phyloP scores from a whole-genome alignment of 306 rosid genomes.

The Astragalus glycyphyllos region DNA sequence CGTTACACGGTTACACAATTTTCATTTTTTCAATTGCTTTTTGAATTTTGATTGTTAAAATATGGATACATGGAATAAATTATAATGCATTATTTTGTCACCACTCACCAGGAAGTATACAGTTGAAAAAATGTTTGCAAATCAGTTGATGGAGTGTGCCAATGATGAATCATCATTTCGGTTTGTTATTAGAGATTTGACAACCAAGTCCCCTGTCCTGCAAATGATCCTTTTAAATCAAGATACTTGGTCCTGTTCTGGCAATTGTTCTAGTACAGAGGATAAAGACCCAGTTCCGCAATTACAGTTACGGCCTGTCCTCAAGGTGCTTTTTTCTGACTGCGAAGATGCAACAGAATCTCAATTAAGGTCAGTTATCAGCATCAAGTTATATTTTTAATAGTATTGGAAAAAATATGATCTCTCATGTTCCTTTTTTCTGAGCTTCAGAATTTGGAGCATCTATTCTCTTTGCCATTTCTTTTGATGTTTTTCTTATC shows the following conservation, averaged over 20 bases:
- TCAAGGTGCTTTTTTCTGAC: conserved; percentile 77
- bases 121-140: conserved; percentile 76
- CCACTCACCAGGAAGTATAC: conserved; percentile 71
- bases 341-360: conserved; percentile 55
- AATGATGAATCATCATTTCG: conserved; percentile 84
- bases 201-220: conserved; percentile 62
- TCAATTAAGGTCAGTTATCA: conserved; percentile 64
- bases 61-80: conserved; percentile 3
- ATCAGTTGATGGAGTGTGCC: conserved; percentile 76
- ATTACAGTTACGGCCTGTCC: conserved; percentile 63
- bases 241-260: conserved; percentile 76
- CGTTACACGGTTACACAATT: background rate
- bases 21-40: background rate
- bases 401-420: conserved; percentile 15
- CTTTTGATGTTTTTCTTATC: background rate
- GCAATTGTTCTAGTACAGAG: conserved; percentile 54
- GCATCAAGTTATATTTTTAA: conserved; percentile 10
- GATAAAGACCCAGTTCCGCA: conserved; percentile 48
- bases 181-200: conserved; percentile 76
- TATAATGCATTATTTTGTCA: conserved; percentile 33
- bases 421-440: background rate
- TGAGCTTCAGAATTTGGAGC: conserved; percentile 27
- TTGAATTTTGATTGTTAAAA: conserved; percentile 33
- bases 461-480: conserved; percentile 11
- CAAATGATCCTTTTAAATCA: conserved; percentile 76